These are phyloP conservation scores for Aureobasidium uvarum DNA, from an alignment of 2,329 filamentous ascomycete genomes.

Conservation along the genomic window DNA sequence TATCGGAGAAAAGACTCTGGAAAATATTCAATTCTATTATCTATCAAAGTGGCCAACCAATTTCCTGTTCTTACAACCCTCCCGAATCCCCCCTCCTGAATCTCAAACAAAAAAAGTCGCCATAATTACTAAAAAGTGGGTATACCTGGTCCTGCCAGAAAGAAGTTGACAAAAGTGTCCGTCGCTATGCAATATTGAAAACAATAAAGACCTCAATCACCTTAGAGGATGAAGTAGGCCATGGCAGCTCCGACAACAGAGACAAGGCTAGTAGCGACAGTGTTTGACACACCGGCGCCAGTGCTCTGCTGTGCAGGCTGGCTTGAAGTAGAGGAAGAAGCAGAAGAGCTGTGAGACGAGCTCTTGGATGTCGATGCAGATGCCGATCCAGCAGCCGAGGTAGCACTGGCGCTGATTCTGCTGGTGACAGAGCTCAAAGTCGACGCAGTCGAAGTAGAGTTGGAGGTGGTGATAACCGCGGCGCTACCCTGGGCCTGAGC, in stretches of 20 bases:
- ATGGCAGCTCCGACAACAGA: constrained; percentile 8
- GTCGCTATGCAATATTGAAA: constrained; percentile 17
- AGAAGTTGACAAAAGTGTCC: constrained; percentile 3
- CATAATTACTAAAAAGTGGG: constrained; percentile 13
- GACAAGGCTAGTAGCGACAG: constrained; percentile 3
- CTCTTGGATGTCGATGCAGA: neutral
- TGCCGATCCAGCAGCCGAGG: constrained; percentile 1
- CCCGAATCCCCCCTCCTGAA: neutral
- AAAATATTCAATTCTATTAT: constrained; percentile 4
- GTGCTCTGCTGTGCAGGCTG: constrained; percentile 12
- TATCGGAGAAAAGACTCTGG: neutral
- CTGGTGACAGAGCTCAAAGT: neutral
- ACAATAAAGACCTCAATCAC: neutral
- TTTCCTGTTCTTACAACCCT: constrained; percentile 7
- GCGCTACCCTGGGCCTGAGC: constrained; percentile 22
- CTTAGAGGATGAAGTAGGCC: constrained; percentile 19
- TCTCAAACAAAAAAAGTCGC: neutral
- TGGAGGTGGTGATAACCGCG: constrained; percentile 4
- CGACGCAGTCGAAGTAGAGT: neutral
- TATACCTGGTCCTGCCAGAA: constrained; percentile 20
- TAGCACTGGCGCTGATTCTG: constrained; percentile 6
- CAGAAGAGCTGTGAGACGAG: constrained; percentile 7
- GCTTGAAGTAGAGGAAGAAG: constrained; percentile 5
- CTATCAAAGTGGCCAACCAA: constrained; percentile 7
- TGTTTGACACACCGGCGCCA: constrained; percentile 5